Evolutionary conservation across 805 yeast species (phyloP).

Genomic region (Metschnikowia kofuensis): DNA sequence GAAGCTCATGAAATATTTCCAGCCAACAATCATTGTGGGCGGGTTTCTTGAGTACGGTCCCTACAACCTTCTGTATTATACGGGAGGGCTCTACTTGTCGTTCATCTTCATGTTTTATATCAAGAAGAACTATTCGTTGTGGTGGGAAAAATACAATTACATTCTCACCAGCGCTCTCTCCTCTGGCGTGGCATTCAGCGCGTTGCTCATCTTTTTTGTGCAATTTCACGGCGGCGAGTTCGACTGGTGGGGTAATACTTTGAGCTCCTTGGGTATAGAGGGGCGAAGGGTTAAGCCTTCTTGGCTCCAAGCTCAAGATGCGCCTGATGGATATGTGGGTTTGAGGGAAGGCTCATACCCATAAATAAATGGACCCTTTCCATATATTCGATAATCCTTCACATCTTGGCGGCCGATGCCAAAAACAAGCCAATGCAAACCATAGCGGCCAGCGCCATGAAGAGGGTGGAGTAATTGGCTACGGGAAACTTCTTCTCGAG

Average conservation of each 20-base stretch:
- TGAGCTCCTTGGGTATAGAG: constrained; percentile 35
- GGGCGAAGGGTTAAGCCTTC: constrained; percentile 25
- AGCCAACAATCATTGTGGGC: constrained; percentile 52
- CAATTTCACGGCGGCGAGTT: constrained; percentile 42
- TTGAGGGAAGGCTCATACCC: constrained; percentile 17
- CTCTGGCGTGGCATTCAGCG: constrained; percentile 63
- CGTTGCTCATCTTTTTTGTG: constrained; percentile 57
- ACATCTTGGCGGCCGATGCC: constrained; percentile 8
- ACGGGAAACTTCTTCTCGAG: constrained; percentile 9
- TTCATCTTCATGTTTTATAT: constrained; percentile 54
- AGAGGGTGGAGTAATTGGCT: constrained; percentile 6
- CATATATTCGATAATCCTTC: not conserved
- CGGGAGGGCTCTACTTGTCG: constrained; percentile 62
- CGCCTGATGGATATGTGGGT: constrained; percentile 23
- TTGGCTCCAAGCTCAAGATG: constrained; percentile 31
- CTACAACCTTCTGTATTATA: constrained; percentile 49
- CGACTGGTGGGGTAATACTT: constrained; percentile 65
- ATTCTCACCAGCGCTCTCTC: constrained; percentile 55
- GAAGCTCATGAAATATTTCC: constrained; percentile 37
- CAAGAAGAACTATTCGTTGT: constrained; percentile 44
- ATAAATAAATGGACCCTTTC: not conserved
- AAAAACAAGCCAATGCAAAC: constrained; percentile 2
- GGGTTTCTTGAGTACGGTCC: constrained; percentile 51
- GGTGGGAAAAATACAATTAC: constrained; percentile 78
- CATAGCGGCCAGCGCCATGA: constrained; percentile 1